Conservation (phyloP, 495 filamentous ascomycete species). For the Stereocaulon alpinum region DNA sequence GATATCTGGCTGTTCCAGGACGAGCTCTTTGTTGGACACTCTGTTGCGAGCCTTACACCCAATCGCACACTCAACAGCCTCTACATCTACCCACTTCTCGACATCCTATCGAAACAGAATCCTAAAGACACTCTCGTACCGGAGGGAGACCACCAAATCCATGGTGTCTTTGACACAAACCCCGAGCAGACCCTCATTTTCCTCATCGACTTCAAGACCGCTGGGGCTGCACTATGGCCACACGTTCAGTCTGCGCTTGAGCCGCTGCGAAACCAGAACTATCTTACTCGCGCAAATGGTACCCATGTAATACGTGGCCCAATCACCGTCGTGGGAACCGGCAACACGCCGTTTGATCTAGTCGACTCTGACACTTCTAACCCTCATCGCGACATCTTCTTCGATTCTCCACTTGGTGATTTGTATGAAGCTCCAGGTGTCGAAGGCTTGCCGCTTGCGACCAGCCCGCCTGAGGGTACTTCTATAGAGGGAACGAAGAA, state of each 20-base stretch:
- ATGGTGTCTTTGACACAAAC: slow-evolving; percentile 36
- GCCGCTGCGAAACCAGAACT: slow-evolving; percentile 31
- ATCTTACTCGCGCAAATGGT: slow-evolving; percentile 34
- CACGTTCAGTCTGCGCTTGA: slow-evolving; percentile 32
- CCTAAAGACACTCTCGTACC: slow-evolving; percentile 11
- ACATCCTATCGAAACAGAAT: slow-evolving; percentile 43
- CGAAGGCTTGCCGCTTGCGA: not conserved
- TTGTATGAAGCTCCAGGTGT: slow-evolving; percentile 17
- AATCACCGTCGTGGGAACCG: slow-evolving; percentile 37
- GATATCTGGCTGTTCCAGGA: slow-evolving; percentile 76
- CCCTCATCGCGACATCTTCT: slow-evolving; percentile 40
- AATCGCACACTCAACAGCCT: slow-evolving; percentile 44
- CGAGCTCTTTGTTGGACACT: slow-evolving; percentile 55
- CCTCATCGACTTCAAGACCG: slow-evolving; percentile 39
- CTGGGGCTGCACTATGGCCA: slow-evolving; percentile 29
- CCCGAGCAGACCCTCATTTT: slow-evolving; percentile 30
- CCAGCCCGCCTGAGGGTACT: not conserved
- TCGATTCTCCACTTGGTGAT: slow-evolving; percentile 35
- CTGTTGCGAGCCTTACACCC: slow-evolving; percentile 36
- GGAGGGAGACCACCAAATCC: slow-evolving; percentile 11
- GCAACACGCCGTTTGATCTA: slow-evolving; percentile 38
- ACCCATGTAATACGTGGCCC: slow-evolving; percentile 29
- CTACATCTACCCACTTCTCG: slow-evolving; percentile 47
- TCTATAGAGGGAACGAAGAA: not conserved
- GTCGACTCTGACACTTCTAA: slow-evolving; percentile 28